Evolutionary conservation across 1,284 basidiomycete species (phyloP).

Genomic region (Inonotus obliquus): DNA sequence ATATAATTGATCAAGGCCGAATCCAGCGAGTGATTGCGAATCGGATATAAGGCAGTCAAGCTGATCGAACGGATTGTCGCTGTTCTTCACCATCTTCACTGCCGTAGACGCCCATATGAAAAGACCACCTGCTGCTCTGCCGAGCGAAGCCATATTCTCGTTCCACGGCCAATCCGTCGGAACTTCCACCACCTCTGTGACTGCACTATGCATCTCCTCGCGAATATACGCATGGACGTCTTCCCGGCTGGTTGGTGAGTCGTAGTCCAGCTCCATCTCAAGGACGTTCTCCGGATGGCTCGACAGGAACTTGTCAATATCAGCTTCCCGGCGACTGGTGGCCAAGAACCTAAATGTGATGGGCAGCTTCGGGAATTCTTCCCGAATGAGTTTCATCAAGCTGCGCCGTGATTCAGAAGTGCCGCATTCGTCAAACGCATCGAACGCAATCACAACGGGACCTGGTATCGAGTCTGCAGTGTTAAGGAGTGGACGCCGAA

Average conservation of each 20-base stretch:
- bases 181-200: not conserved
- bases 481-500: not conserved
- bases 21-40: not conserved
- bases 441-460: constrained; percentile 29
- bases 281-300: not conserved
- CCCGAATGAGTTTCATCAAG: not conserved
- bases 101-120: constrained; percentile 11
- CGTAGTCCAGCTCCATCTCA: not conserved
- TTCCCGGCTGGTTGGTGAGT: not conserved
- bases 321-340: not conserved
- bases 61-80: not conserved
- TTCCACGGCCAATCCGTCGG: constrained; percentile 1
- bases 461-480: not conserved
- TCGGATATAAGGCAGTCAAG: not conserved
- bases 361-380: not conserved
- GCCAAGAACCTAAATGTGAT: not conserved
- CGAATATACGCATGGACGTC: not conserved
- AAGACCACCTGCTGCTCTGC: not conserved
- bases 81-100: not conserved
- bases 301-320: not conserved
- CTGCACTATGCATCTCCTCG: not conserved
- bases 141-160: not conserved
- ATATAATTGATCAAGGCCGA: constrained; percentile 2
- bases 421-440: constrained; percentile 5
- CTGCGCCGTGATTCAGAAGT: not conserved